These are phyloP conservation scores for Erysimum pusillum DNA, from an alignment of 441 rosid genomes.

Conservation along the genomic window DNA sequence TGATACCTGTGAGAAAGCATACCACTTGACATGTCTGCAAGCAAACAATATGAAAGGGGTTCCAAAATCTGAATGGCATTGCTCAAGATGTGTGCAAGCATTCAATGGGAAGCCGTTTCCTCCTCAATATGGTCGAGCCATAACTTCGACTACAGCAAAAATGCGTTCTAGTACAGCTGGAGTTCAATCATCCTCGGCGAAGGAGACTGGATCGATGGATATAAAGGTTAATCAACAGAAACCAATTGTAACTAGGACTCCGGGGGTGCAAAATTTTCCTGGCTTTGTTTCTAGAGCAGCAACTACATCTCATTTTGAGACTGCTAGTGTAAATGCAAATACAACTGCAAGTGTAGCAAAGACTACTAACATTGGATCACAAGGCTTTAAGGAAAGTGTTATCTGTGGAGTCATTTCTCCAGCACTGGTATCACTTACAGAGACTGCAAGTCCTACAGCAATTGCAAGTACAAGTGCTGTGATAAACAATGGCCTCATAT, in stretches of 20 bases:
- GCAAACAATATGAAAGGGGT: constrained; percentile 76
- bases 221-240: constrained; percentile 59
- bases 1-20: constrained; percentile 97
- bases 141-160: constrained; percentile 67
- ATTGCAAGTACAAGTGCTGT: constrained; percentile 42
- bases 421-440: constrained; percentile 16
- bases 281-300: constrained; percentile 48
- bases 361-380: constrained; percentile 30
- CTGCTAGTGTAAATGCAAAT: constrained; percentile 46
- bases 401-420: constrained; percentile 17
- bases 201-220: constrained; percentile 58
- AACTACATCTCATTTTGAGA: constrained; percentile 52
- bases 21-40: constrained; percentile 88
- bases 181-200: constrained; percentile 65
- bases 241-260: constrained; percentile 54
- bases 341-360: constrained; percentile 32
- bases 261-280: constrained; percentile 49
- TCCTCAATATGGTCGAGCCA: constrained; percentile 97
- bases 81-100: constrained; percentile 77
- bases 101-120: constrained; percentile 94
- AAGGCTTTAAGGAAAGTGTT: constrained; percentile 18
- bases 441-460: constrained; percentile 25
- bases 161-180: constrained; percentile 60
- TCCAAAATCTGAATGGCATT: constrained; percentile 98
- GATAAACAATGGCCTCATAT: constrained; percentile 35